Base-by-base conservation (phyloP, 73 alveolate species). In the Paramecium sonneborni region DNA sequence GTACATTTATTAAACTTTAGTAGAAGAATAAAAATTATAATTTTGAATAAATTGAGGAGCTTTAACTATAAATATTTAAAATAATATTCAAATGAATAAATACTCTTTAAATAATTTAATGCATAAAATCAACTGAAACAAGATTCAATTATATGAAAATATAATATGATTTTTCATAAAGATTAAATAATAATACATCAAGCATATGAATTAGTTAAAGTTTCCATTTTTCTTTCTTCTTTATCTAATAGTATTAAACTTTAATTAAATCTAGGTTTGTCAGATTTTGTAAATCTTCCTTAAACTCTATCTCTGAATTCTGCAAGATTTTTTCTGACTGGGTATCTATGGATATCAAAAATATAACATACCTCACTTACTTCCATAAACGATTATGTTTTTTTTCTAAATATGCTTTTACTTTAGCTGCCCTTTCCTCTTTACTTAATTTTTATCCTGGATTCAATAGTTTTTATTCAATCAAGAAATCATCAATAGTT, bases 21-120 rank as follows among this genome's bases (percentile, higher is more conserved):
- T n/a, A n/a, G 44, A 34, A 62, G 39, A 41, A 85, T 57, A 56
- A 30, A 56, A 18, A 56, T 28, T 1, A 85, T 20, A 57, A 56
- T 85, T 52, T 67, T 39, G 26, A 85, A 85, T 20, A 23, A 70
- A 10, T 86, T 35, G 43, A 35, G 6, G 43, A 8, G 10, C 62
- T 86, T 86, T 38, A 58, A 26, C 85, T 4, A 68, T 69, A 35
- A 8, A 74, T 15, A 55, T 18, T 67, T 35, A 26, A 21, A 68
- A 67, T 2, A 87, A n/a, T 85, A 57, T 28, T 87, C 90, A 87
- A 68, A 87, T 56, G 86, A 56, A 6, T 85, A 85, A 85, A 43
- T 82, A 39, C 62, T 84, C 26, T 84, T 82, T 84, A 84, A 43
- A 21, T 43, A 84, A 44, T 84, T 37, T 21, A 84, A 55, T 41